A percentile compares a stretch with the other conserved stretches of the same genome.
These are phyloP conservation scores for Pelargonium exstipulatum DNA, from an alignment of 441 rosid genomes.

Conservation along the genomic window DNA sequence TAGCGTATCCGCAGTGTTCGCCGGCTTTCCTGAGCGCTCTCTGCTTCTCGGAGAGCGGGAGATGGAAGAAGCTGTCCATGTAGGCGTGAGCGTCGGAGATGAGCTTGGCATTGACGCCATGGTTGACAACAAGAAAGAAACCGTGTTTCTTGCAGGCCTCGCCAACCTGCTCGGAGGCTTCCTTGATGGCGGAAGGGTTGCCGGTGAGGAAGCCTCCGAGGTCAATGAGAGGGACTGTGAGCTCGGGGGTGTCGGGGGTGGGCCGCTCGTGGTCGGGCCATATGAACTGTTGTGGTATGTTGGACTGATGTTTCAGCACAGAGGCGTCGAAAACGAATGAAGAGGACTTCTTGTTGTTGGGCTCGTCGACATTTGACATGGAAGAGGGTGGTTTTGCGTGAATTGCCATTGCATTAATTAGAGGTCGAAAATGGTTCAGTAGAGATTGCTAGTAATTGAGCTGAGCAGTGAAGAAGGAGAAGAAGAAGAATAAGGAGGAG, in stretches of 20 bases:
- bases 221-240: slow-evolving; percentile 69
- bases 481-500: slow-evolving; percentile 24
- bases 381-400: slow-evolving; percentile 15
- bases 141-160: slow-evolving; percentile 81
- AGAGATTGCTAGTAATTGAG: neutral
- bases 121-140: slow-evolving; percentile 81
- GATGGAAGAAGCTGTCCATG: slow-evolving; percentile 61
- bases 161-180: slow-evolving; percentile 57
- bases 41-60: slow-evolving; percentile 69
- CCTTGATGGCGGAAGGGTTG: slow-evolving; percentile 38
- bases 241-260: slow-evolving; percentile 40
- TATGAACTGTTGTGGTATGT: slow-evolving; percentile 69
- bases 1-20: slow-evolving; percentile 85
- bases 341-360: neutral
- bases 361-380: too few relatives aligned
- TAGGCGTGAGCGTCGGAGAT: slow-evolving; percentile 54
- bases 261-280: slow-evolving; percentile 93
- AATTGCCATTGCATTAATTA: slow-evolving; percentile 51
- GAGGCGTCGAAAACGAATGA: slow-evolving; percentile 63
- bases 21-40: slow-evolving; percentile 65
- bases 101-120: slow-evolving; percentile 58
- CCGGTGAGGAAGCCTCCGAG: slow-evolving; percentile 52
- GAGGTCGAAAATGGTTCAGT: too few relatives aligned
- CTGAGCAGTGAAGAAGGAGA: neutral
- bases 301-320: slow-evolving; percentile 37